Evolutionary conservation across 768 basidiomycete genomes (phyloP), one percentile per base, ranked within the genome.

Genomic region (Trametes cinnabarina): DNA sequence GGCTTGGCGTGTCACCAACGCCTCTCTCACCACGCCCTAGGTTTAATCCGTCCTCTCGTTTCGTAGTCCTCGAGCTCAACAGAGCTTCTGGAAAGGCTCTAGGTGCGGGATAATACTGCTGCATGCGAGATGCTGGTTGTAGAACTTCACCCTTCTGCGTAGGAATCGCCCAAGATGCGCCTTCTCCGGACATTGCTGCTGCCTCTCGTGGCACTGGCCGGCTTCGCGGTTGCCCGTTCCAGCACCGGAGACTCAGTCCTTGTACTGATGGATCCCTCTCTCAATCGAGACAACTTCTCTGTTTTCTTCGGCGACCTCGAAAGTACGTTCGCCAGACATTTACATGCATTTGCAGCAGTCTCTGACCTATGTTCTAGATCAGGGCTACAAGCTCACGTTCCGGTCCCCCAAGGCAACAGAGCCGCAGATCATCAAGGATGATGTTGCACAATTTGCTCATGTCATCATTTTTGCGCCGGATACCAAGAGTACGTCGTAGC

Each of bases 341-440:
- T 48, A 12, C 4, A n/a, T 40, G 14, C 19, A 20, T 17, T 20
- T 4, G 23, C 3, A 17, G 30, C 30, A 12, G 30, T 3, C 35
- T 26, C 47, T 47, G 51, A 51, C 47, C 23, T 28, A 57, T 34
- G 34, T 10, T 47, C 23, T 66, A 95, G 92, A 83, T 47, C 78
- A 85, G 60, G 96, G 96, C 9, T 97, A 90, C 72, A 78, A 90
- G 49, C 75, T 98, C 44, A 94, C 90, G 0, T 94, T 95, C 78
- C 87, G 94, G 51, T 78, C 81, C 20, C 91, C 94, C 15, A 92
- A 86, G 71, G 90, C 88, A 50, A 81, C 83, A 43, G 74, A 73
- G 46, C 89, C 92, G 10, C 72, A 79, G 22, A 72, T 94, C 39
- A 75, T 87, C 22, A 78, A 87, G 66, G 85, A 87, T 69, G 91